Conservation (phyloP, 1,284 basidiomycete genomes). For the Lignosus rhinocerotis region DNA sequence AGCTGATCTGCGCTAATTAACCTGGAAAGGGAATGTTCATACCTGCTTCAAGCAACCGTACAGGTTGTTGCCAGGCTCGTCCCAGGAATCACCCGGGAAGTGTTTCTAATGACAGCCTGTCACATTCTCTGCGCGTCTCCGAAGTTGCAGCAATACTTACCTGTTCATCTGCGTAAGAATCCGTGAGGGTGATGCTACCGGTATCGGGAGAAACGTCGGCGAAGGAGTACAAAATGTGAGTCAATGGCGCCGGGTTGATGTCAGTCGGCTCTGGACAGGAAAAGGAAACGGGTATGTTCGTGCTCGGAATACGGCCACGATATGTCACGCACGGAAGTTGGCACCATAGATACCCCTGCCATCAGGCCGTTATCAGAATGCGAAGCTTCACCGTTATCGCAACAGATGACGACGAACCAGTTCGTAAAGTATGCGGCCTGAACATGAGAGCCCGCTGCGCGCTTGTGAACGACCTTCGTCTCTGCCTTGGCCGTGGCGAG, state of each 20-base stretch:
- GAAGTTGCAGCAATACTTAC: conserved; percentile 35
- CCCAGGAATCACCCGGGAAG: conserved; percentile 62
- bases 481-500: conserved; percentile 41
- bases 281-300: not conserved
- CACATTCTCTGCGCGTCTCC: not conserved
- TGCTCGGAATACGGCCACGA: not conserved
- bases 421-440: conserved; percentile 70
- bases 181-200: conserved; percentile 72
- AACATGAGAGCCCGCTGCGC: conserved; percentile 47
- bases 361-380: conserved; percentile 17
- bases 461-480: conserved; percentile 45
- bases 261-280: conserved; percentile 55
- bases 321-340: conserved; percentile 65
- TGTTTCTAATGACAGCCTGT: conserved; percentile 52
- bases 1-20: not conserved
- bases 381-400: not conserved
- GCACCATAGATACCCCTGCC: conserved; percentile 79
- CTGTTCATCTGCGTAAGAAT: conserved; percentile 82
- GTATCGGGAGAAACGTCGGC: conserved; percentile 74
- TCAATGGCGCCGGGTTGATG: conserved; percentile 56
- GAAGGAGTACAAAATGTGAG: conserved; percentile 85
- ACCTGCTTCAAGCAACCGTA: conserved; percentile 90
- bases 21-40: conserved; percentile 20
- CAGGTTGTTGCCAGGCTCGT: conserved; percentile 69
- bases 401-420: conserved; percentile 41